These are phyloP conservation scores for Chimonanthus praecox DNA, from an alignment of 164 flowering plant species.

Conservation along the genomic window DNA sequence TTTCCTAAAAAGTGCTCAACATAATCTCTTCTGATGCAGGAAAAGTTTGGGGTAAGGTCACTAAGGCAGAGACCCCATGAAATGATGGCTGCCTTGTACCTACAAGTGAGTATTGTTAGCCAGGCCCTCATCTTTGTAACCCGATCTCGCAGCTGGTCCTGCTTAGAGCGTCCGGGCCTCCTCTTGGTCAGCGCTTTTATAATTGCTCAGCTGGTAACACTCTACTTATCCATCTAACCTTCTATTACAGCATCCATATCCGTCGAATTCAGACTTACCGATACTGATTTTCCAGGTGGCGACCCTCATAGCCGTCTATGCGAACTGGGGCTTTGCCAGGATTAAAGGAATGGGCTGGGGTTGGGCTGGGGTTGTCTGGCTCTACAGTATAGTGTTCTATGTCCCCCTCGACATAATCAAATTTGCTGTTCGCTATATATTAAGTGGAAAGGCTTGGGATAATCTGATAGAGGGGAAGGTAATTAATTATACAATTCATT, in stretches of 20 bases:
- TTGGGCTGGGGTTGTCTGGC: conserved; percentile 97
- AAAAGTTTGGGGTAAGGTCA: conserved; percentile 49
- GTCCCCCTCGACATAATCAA: conserved; percentile 78
- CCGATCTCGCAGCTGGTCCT: conserved; percentile 92
- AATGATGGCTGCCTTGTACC: conserved; percentile 84
- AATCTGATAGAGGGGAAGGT: conserved; percentile 86
- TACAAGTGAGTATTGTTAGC: conserved; percentile 96
- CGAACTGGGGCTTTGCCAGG: conserved; percentile 86
- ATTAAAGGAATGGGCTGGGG: conserved; percentile 89
- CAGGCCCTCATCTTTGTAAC: conserved; percentile 95
- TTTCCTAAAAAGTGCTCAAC: not conserved
- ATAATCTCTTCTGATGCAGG: conserved; percentile 31
- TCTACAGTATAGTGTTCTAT: conserved; percentile 77
- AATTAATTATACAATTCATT: not conserved
- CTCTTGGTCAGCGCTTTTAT: conserved; percentile 56
- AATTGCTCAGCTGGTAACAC: conserved; percentile 75
- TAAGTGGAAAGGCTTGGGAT: conserved; percentile 90
- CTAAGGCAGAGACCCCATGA: conserved; percentile 36
- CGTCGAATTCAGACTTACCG: not conserved
- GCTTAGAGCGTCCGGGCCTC: conserved; percentile 74
- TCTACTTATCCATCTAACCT: not conserved
- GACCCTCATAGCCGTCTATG: conserved; percentile 84
- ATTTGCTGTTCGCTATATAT: conserved; percentile 67
- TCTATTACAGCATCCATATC: not conserved
- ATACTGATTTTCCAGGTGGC: conserved; percentile 53